These are phyloP conservation scores for Pseudozyma hubeiensis DNA, from an alignment of 1,284 basidiomycete species.

Conservation along the genomic window DNA sequence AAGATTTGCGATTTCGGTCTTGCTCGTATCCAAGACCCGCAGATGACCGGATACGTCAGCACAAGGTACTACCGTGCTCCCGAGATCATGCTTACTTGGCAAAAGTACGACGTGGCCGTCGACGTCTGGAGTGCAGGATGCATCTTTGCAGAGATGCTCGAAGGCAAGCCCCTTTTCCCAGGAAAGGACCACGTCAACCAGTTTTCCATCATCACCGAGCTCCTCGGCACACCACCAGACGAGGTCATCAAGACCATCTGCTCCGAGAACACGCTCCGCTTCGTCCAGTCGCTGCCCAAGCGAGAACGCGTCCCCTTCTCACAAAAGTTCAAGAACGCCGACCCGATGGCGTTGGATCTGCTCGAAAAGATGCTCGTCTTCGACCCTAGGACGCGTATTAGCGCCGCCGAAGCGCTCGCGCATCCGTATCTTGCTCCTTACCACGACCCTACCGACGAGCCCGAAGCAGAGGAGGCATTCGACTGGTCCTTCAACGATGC, in stretches of 20 bases:
- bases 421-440: conserved; percentile 98
- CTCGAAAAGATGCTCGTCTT: conserved; percentile 99
- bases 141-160: conserved; percentile 99
- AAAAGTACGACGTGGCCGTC: conserved; percentile 98
- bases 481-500: conserved; percentile 99
- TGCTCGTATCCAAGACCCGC: conserved; percentile 91
- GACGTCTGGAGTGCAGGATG: conserved; percentile 99
- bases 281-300: conserved; percentile 97
- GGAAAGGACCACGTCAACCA: conserved; percentile 99
- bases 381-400: conserved; percentile 95
- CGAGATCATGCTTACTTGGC: conserved; percentile 99
- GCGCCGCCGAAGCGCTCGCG: conserved; percentile 86
- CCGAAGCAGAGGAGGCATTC: conserved; percentile 91
- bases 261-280: conserved; percentile 98
- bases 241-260: conserved; percentile 99
- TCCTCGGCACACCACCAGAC: conserved; percentile 96
- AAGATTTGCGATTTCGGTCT: conserved; percentile 99
- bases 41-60: conserved; percentile 99
- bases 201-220: conserved; percentile 99
- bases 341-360: conserved; percentile 93
- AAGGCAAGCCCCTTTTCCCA: conserved; percentile 98
- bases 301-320: conserved; percentile 93
- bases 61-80: conserved; percentile 98
- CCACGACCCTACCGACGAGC: conserved; percentile 98
- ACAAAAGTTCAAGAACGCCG: conserved; percentile 90